Conservation (phyloP, 495 filamentous ascomycete species). For the Podospora anserina region DNA sequence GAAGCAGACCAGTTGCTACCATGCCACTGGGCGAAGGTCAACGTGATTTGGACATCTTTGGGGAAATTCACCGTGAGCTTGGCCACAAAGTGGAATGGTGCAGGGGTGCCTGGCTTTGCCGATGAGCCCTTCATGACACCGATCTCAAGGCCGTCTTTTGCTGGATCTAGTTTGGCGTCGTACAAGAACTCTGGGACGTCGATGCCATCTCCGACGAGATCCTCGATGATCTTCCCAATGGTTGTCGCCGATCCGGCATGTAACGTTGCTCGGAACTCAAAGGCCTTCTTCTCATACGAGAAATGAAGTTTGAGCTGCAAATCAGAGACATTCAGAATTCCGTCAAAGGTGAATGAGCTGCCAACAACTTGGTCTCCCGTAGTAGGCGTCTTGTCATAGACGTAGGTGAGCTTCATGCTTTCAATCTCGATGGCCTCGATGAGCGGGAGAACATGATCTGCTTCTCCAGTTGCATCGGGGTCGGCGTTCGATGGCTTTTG, state of each 20-base stretch:
- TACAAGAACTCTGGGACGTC: not conserved
- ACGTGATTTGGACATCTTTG: not conserved
- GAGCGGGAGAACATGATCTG: not conserved
- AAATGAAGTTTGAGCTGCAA: not conserved
- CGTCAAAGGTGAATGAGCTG: not conserved
- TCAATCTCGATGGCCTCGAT: not conserved
- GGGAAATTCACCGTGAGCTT: constrained; percentile 12
- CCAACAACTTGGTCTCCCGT: not conserved
- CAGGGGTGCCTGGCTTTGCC: not conserved
- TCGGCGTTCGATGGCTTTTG: too few relatives aligned
- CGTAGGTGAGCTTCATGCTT: not conserved
- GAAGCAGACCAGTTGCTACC: constrained; percentile 5
- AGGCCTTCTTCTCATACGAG: not conserved
- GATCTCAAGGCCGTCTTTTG: not conserved
- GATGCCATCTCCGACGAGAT: not conserved
- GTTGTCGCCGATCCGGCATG: not conserved
- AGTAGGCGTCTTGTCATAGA: not conserved
- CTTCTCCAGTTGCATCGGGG: too few relatives aligned
- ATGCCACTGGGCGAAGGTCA: constrained; percentile 21
- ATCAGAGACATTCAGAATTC: not conserved
- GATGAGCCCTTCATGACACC: not conserved
- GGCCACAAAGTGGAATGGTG: constrained; percentile 15
- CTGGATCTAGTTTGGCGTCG: not conserved
- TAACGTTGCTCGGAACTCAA: not conserved
- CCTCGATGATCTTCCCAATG: not conserved